phyloP scores from a whole-genome alignment of 345 rosid genomes.

The Cardamine chenopodiifolia region DNA sequence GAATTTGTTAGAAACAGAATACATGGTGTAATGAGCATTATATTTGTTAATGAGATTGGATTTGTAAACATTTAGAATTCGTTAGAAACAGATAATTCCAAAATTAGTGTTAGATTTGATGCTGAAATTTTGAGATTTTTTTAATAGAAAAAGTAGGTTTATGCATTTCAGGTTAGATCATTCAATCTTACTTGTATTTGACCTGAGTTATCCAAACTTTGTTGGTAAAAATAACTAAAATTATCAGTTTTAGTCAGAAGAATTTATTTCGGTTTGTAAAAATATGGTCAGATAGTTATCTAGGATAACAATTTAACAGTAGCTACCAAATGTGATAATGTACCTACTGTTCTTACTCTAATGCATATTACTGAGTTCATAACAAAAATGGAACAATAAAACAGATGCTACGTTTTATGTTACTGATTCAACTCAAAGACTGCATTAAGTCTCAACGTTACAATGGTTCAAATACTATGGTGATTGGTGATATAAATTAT shows the following conservation, averaged over 20 bases:
- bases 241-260: background rate
- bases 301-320: no score
- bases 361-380: no score
- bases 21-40: background rate
- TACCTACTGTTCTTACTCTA: no score
- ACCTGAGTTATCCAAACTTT: background rate
- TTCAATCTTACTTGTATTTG: background rate
- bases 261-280: no score
- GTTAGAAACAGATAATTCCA: background rate
- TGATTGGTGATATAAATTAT: no score
- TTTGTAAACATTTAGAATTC: constrained; percentile 15
- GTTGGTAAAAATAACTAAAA: background rate
- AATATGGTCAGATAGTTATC: no score
- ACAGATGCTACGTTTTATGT: no score
- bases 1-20: background rate
- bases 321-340: no score
- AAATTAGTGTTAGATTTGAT: background rate
- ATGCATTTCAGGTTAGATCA: background rate
- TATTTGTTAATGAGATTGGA: background rate
- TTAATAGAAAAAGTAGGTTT: background rate
- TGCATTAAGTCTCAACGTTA: no score
- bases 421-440: no score
- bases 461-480: no score
- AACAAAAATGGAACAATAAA: no score
- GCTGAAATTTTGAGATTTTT: background rate